Percentiles rank a stretch among this genome's conserved stretches.
Evolutionary conservation across 441 rosid species (phyloP).

Genomic region (Croton setiger): DNA sequence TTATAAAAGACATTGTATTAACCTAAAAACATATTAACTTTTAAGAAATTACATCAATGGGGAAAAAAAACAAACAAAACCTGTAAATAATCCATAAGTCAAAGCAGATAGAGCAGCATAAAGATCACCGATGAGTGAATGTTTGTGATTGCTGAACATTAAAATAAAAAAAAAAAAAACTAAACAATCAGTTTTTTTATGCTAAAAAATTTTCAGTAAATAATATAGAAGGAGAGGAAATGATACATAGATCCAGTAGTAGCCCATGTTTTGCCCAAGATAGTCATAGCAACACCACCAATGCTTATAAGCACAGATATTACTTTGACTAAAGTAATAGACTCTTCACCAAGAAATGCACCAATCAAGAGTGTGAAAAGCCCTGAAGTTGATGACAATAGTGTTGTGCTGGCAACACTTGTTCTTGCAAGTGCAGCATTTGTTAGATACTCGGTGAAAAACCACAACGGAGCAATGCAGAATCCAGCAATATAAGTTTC

Average conservation of each 20-base stretch:
- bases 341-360: slow-evolving; percentile 40
- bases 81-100: slow-evolving; percentile 40
- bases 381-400: slow-evolving; percentile 46
- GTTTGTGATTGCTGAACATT: slow-evolving; percentile 23
- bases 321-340: slow-evolving; percentile 32
- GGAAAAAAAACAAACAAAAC: slow-evolving; percentile 9
- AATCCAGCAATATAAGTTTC: slow-evolving; percentile 25
- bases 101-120: slow-evolving; percentile 44
- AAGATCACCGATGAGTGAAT: slow-evolving; percentile 40
- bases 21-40: neutral
- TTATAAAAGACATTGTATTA: neutral
- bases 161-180: no score
- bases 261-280: slow-evolving; percentile 39
- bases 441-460: slow-evolving; percentile 41
- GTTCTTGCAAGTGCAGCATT: slow-evolving; percentile 48
- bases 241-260: slow-evolving; percentile 23
- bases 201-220: neutral
- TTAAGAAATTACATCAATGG: neutral
- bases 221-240: neutral
- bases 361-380: slow-evolving; percentile 50
- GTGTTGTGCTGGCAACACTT: slow-evolving; percentile 41
- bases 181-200: neutral
- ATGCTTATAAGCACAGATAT: slow-evolving; percentile 43
- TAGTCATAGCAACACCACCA: slow-evolving; percentile 49
- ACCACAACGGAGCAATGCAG: slow-evolving; percentile 38